Evolutionary conservation across 106 monocot species (phyloP), one percentile per base, ranked within the genome.

Genomic region (Amphibolis antarctica): DNA sequence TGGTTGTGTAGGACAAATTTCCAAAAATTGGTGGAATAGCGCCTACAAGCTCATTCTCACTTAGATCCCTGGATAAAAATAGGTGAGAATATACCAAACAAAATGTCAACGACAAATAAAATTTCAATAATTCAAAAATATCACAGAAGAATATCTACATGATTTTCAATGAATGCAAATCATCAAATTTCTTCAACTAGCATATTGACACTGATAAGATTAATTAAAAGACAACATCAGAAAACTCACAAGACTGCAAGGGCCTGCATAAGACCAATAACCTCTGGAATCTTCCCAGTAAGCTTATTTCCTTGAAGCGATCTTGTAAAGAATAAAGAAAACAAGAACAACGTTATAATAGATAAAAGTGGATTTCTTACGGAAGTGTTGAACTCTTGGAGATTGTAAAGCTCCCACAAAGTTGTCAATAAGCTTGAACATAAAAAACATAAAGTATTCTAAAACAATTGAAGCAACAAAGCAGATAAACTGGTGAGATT

Each of bases 241-340:
- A 64, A 15, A 54, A 69, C 98, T 82, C 60, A 91, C 86, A 98
- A 59, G 22, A 98, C 91, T 30, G 98, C 98, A 72, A 98, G 91
- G 65, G 98, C 98, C 49, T 98, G 98, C 98, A 98, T 98, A 5
- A 91, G 85, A 51, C 98, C 98, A 81, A 98, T 84, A 28, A 98
- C 98, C 66, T 91, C 98, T 25, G 98, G 90, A 63, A 98, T 98
- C 75, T 85, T 82, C 24, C 98, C 98, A 30, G 72, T 98, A 31
- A 98, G 78, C 63, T 59, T 67, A 71, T 98, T 98, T 53, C 98
- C 98, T 73, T 98, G 98, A 57, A 98, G 82, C 21, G 98, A 98
- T 50, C 98, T 91, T 49, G 2, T 29, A 55, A 59, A 20, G 19
- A 43, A 61, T n/a, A 19, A 36, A 18, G 56, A 18, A 51, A 49